These are phyloP conservation scores for Gaeumannomyces sp. DNA, from an alignment of 2,329 filamentous ascomycete genomes.

Conservation along the genomic window DNA sequence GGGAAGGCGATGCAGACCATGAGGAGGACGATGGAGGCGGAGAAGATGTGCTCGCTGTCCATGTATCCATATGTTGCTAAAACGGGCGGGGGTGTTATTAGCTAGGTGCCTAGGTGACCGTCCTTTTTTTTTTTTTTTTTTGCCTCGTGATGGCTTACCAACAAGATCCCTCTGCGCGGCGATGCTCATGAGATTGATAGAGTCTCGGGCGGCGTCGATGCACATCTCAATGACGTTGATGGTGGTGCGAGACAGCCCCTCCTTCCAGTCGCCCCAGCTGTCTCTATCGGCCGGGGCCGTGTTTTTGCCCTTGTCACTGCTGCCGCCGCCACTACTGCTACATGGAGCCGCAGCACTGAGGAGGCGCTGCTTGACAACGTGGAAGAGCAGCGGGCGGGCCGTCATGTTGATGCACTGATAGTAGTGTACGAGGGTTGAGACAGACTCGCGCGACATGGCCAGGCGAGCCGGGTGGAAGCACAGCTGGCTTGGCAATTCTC, in stretches of 20 bases:
- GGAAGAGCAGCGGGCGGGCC: constrained; percentile 44
- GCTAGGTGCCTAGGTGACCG: background rate
- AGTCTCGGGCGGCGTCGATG: constrained; percentile 42
- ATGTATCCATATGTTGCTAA: constrained; percentile 50
- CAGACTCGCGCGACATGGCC: constrained; percentile 24
- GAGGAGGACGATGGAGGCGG: constrained; percentile 45
- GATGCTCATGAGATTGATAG: constrained; percentile 40
- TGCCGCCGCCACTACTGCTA: constrained; percentile 3
- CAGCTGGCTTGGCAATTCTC: constrained; percentile 38
- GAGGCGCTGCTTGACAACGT: constrained; percentile 36
- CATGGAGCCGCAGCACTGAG: constrained; percentile 9
- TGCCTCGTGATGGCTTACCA: background rate
- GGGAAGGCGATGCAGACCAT: constrained; percentile 50
- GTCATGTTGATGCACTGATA: constrained; percentile 55
- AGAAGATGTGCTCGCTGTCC: constrained; percentile 50
- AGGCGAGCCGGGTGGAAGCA: constrained; percentile 41
- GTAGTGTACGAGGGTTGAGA: constrained; percentile 44
- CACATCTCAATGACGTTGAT: constrained; percentile 46
- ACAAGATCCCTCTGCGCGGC: constrained; percentile 44
- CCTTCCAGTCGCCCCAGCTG: constrained; percentile 33
- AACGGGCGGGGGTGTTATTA: background rate
- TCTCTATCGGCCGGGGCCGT: constrained; percentile 15
- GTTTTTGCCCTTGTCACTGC: constrained; percentile 14
- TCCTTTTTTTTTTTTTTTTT: no score
- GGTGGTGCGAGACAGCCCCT: constrained; percentile 40